Evolutionary conservation across 2,329 filamentous ascomycete genomes (phyloP), one percentile per base, ranked within the genome.

Genomic region (Sarocladium oryzae): DNA sequence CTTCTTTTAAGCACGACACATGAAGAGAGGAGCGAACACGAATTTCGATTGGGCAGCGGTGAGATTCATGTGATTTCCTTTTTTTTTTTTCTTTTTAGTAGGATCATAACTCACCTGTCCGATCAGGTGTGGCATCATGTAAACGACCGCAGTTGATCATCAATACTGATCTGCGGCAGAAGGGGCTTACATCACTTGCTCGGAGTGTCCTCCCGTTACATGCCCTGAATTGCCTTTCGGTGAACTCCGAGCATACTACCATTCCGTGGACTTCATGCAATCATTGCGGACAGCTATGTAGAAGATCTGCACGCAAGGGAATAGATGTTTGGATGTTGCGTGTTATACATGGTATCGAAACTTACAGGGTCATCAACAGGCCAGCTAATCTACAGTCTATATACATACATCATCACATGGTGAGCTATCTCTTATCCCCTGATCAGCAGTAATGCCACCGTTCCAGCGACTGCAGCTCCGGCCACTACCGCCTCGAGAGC

Each of bases 401-500:
- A 15, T 40, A 40, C 37, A 23, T 20, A 21, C 18, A 8, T 20
- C 37, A 8, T 7, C 6, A 23, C n/a, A n/a, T n/a, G n/a, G n/a
- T n/a, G n/a, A n/a, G n/a, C n/a, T n/a, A 28, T 54, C 52, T 30
- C n/a, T 53, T 57, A 58, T 52, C 58, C 59, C 53, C 74, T 66
- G 45, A 74, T 63, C 20, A 78, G 56, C 38, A 80, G 60, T 37
- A 83, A 56, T 4, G 74, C 73, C 50, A 85, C 58, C 35, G 79
- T 66, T 32, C 76, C 78, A 50, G 77, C 78, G 15, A 86, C 57
- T 0, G 76, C 74, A 10, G 82, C 85, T n/a, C 87, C 86, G 0
- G 81, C 77, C 24, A 80, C 74, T 7, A 79, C 82, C 51, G 85
- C 79, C 66, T 90, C 81, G 32, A 89, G 68, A 46, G 79, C 84